A percentile compares a stretch with the other conserved stretches of the same genome.
These are phyloP conservation scores for Lepidium sativum DNA, from an alignment of 345 rosid genomes.

Conservation along the genomic window DNA sequence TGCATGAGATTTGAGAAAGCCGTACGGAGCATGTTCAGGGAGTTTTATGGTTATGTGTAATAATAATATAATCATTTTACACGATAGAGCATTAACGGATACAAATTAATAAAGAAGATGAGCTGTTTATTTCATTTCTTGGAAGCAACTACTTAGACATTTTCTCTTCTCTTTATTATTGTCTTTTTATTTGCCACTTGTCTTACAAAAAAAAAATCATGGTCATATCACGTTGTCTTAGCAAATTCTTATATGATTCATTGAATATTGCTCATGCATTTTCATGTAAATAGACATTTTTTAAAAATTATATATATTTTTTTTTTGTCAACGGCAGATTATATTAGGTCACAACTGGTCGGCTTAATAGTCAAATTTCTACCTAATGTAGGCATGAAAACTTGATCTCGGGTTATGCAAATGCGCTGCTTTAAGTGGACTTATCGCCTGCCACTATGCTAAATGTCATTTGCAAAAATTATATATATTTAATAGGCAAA, in stretches of 20 bases:
- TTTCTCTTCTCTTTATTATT: too few relatives aligned
- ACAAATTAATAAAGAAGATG: not conserved
- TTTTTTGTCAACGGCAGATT: too few relatives aligned
- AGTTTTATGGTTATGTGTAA: conserved; percentile 2
- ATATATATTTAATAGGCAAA: not conserved
- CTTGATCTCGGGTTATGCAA: too few relatives aligned
- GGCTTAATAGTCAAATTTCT: too few relatives aligned
- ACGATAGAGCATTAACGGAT: conserved; percentile 18
- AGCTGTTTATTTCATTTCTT: conserved; percentile 23
- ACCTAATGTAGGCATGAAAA: too few relatives aligned
- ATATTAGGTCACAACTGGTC: too few relatives aligned
- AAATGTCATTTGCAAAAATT: too few relatives aligned
- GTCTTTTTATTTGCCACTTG: conserved; percentile 12
- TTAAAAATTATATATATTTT: not conserved
- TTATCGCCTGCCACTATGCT: too few relatives aligned
- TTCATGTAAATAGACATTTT: not conserved
- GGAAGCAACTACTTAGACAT: conserved; percentile 23
- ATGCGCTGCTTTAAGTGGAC: too few relatives aligned
- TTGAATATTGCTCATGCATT: conserved; percentile 2
- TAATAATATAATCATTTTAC: conserved; percentile 2
- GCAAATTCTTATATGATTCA: not conserved
- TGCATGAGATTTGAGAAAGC: conserved; percentile 21
- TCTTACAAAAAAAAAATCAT: not conserved
- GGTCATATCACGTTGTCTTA: not conserved
- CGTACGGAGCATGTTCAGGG: conserved; percentile 29